Evolutionary conservation across 169 alveolate species (phyloP).

Genomic region (Plasmodium billcollinsi): DNA sequence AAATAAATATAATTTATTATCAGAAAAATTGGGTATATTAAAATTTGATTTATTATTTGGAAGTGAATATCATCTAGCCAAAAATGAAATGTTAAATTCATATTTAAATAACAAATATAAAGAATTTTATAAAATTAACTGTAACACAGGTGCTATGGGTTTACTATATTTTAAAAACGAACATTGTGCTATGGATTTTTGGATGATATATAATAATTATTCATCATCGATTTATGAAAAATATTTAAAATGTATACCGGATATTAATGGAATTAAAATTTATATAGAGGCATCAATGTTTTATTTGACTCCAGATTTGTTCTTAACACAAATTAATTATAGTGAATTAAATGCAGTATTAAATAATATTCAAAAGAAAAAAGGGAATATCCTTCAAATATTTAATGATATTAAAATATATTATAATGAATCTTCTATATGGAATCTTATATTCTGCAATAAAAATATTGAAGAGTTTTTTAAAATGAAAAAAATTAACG

Average conservation of each 20-base stretch:
- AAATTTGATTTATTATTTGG: constrained; percentile 65
- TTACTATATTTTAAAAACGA: constrained; percentile 60
- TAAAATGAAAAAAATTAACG: neutral
- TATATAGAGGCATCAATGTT: constrained; percentile 57
- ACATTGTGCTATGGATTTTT: constrained; percentile 49
- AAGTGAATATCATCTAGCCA: constrained; percentile 6
- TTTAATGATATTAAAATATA: constrained; percentile 16
- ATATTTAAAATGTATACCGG: constrained; percentile 24
- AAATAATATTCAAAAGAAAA: constrained; percentile 19
- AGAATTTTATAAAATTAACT: constrained; percentile 16
- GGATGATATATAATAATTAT: constrained; percentile 9
- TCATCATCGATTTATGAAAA: constrained; percentile 15
- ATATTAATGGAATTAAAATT: constrained; percentile 39
- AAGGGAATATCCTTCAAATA: neutral
- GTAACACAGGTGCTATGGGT: constrained; percentile 28
- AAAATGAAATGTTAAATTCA: constrained; percentile 14
- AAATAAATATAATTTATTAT: constrained; percentile 37
- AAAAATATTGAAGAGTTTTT: neutral
- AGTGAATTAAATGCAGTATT: constrained; percentile 27
- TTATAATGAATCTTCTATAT: constrained; percentile 2
- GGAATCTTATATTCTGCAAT: constrained; percentile 41
- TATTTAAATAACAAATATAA: constrained; percentile 1
- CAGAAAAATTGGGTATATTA: constrained; percentile 37
- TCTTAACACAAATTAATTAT: constrained; percentile 44
- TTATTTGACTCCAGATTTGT: constrained; percentile 23